Evolutionary conservation across 1,284 basidiomycete species (phyloP), one percentile per base, ranked within the genome.

Genomic region (Tylopilus sp.): DNA sequence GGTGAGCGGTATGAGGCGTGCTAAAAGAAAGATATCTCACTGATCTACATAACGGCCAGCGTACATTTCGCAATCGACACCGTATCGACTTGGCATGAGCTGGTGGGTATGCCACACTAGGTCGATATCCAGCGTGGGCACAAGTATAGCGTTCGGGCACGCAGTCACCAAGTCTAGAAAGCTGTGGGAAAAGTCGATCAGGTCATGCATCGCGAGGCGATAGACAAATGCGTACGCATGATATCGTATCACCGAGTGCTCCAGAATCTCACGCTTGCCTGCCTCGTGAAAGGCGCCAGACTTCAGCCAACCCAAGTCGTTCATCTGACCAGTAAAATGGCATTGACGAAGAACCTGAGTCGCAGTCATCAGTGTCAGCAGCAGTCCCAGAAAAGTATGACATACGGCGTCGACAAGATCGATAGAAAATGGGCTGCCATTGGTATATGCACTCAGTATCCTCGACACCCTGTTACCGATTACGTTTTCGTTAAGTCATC

Each of bases 81-180:
- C 51, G 41, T 76, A 77, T 10, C 50, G 58, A 11, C 49, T 46
- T 7, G 60, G 61, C 51, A 66, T 64, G 28, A 76, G 64, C 44
- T 77, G 75, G 41, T 77, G 76, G 0, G 74, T 73, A 52, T 78
- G 75, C 75, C 77, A 78, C 14, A 67, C 69, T 7, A 77, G 59
- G 51, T 78, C 77, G 24, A 76, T 73, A 39, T 81, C 77, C 28
- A 67, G 39, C 38, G 64, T 66, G 15, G 62, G 62, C 17, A 65
- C 63, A 26, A 62, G 45, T 37, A 64, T 52, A 3, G 55, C 31
- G 17, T 33, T 35, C 4, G 63, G 57, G 5, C 34, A 44, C 0
- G 45, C 49, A 18, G 54, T 48, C 46, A 53, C 53, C 49, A 68
- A 37, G 14, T 68, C 66, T 5, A 64, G 52, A 45, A 64, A 68